Percentiles rank a stretch among this genome's conserved stretches.
phyloP scores from a whole-genome alignment of 257 asterid genomes.

The Coffea eugenioides region DNA sequence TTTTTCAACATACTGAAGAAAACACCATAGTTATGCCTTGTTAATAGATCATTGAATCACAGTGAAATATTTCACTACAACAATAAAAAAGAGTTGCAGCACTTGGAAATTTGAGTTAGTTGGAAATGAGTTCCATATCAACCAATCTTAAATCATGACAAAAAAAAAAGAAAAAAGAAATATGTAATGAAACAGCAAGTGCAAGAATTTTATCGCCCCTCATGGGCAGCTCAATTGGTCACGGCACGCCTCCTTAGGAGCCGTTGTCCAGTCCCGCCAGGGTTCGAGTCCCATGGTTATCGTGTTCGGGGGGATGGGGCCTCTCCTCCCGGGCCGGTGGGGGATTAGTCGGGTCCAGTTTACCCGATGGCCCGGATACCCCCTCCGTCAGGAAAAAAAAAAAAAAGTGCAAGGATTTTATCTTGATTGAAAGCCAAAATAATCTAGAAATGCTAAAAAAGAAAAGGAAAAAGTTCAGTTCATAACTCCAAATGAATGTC shows the following conservation, averaged over 20 bases:
- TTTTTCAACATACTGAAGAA: constrained; percentile 71
- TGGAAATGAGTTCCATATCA: background rate
- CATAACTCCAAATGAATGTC: background rate
- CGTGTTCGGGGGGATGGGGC: too few species aligned
- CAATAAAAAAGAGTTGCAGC: background rate
- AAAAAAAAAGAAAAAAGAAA: too few species aligned
- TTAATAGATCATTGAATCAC: background rate
- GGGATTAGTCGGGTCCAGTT: too few species aligned
- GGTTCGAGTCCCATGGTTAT: too few species aligned
- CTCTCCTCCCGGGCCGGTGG: too few species aligned
- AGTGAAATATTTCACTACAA: constrained; percentile 5
- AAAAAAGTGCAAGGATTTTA: background rate
- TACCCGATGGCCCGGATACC: too few species aligned
- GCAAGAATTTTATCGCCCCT: background rate
- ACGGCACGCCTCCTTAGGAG: too few species aligned
- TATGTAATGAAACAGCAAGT: too few species aligned
- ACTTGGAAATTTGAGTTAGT: too few species aligned
- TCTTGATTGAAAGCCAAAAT: background rate
- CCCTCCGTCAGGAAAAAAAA: too few species aligned
- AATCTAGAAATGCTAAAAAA: background rate
- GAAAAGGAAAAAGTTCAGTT: background rate
- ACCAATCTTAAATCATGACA: background rate
- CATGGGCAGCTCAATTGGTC: too few species aligned
- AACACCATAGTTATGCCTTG: background rate
- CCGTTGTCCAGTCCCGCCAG: too few species aligned